A percentile compares a stretch with the other conserved stretches of the same genome.
phyloP scores from a whole-genome alignment of 2,329 filamentous ascomycete species.

The Trichophyton benhamiae region DNA sequence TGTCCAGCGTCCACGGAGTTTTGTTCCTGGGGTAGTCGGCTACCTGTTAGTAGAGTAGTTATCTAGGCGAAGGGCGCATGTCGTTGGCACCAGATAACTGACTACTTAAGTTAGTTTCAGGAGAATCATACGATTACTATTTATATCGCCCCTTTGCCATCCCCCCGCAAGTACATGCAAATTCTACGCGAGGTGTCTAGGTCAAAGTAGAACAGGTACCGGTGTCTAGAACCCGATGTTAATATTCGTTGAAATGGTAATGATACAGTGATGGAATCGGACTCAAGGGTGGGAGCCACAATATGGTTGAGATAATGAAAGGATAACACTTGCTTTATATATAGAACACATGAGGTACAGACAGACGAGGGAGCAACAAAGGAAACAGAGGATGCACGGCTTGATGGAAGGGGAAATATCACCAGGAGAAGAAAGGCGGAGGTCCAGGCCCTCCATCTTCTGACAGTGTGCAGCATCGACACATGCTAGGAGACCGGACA shows the following conservation, averaged over 20 bases:
- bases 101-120: no score
- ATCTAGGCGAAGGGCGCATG: neutral
- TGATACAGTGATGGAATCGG: neutral
- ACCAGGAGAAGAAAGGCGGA: neutral
- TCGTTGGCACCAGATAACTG: no score
- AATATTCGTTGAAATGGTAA: neutral
- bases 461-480: neutral
- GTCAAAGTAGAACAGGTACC: no score
- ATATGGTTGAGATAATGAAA: neutral
- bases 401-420: neutral
- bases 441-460: neutral
- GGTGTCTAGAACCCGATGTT: neutral
- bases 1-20: no score
- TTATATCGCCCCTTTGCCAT: no score
- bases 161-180: neutral
- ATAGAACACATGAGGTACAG: slow-evolving; percentile 4
- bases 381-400: neutral
- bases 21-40: no score
- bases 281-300: neutral
- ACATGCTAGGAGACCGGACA: neutral
- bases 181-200: no score
- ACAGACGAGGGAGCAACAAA: neutral
- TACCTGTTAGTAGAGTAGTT: neutral
- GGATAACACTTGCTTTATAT: neutral
- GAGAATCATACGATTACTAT: no score